Conservation (phyloP, 805 yeast species). For the Pichia manshurica region DNA sequence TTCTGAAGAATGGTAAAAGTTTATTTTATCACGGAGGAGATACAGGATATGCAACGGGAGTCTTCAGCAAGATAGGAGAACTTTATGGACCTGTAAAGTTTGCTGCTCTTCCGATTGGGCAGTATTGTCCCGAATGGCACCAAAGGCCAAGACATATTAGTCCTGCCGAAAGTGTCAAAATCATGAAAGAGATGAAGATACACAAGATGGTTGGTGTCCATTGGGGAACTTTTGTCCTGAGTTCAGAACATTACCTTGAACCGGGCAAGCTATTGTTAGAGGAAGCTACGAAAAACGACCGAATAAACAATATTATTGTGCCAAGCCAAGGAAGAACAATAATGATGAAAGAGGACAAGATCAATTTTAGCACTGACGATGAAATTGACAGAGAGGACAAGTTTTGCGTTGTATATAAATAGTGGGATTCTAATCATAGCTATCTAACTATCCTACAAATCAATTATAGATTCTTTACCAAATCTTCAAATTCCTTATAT, state of each 20-base stretch:
- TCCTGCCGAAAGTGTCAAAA: conserved; percentile 69
- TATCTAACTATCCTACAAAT: background rate
- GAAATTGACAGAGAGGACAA: conserved; percentile 13
- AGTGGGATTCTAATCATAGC: background rate
- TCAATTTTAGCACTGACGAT: conserved; percentile 7
- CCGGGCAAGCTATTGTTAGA: conserved; percentile 59
- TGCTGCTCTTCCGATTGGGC: conserved; percentile 87
- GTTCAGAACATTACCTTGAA: conserved; percentile 83
- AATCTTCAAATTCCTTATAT: conserved; percentile 36
- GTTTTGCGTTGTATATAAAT: conserved; percentile 17
- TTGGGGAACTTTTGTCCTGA: conserved; percentile 92
- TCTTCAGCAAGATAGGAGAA: conserved; percentile 61
- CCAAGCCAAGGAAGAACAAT: conserved; percentile 64
- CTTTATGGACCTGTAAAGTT: conserved; percentile 59
- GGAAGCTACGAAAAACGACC: conserved; percentile 39
- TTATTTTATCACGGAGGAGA: conserved; percentile 90
- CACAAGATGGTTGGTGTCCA: conserved; percentile 77
- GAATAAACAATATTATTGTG: conserved; percentile 40
- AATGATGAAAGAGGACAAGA: conserved; percentile 12
- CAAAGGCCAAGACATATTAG: conserved; percentile 82
- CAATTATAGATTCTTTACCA: conserved; percentile 17
- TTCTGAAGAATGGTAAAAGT: conserved; percentile 62
- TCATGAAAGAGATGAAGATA: conserved; percentile 58
- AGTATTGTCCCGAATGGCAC: conserved; percentile 93
- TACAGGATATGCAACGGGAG: conserved; percentile 77